phyloP scores from a whole-genome alignment of 169 alveolate genomes.

The Plasmodium relictum region DNA sequence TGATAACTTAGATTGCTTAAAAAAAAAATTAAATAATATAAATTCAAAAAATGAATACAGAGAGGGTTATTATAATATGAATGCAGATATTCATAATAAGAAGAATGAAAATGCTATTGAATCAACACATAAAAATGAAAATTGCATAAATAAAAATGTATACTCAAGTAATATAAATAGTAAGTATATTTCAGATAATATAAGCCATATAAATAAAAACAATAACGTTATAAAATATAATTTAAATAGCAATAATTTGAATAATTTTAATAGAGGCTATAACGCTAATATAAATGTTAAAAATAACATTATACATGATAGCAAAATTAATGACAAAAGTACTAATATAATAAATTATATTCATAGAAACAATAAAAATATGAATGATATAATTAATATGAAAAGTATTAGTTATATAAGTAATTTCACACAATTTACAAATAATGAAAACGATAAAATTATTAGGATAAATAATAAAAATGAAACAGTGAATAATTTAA shows the following conservation, averaged over 20 bases:
- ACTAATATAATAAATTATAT: background rate
- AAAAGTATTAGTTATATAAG: background rate
- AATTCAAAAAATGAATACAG: background rate
- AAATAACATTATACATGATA: too few species aligned
- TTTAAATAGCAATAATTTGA: background rate
- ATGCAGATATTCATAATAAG: background rate
- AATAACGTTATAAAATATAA: background rate
- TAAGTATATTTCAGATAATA: background rate
- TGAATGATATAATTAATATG: background rate
- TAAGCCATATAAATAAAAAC: background rate
- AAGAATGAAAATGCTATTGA: background rate
- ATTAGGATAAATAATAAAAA: background rate
- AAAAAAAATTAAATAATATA: background rate
- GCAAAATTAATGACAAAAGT: background rate
- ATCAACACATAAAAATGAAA: background rate
- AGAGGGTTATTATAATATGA: background rate
- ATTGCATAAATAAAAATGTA: background rate
- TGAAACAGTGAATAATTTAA: background rate
- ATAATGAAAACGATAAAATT: background rate
- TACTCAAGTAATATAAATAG: background rate
- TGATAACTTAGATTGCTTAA: background rate
- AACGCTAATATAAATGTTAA: too few species aligned
- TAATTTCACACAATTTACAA: background rate
- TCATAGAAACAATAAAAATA: background rate
- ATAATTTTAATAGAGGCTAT: too few species aligned